Evolutionary conservation across 2,329 filamentous ascomycete species (phyloP).

Genomic region (Coleophoma eucalyptorum): DNA sequence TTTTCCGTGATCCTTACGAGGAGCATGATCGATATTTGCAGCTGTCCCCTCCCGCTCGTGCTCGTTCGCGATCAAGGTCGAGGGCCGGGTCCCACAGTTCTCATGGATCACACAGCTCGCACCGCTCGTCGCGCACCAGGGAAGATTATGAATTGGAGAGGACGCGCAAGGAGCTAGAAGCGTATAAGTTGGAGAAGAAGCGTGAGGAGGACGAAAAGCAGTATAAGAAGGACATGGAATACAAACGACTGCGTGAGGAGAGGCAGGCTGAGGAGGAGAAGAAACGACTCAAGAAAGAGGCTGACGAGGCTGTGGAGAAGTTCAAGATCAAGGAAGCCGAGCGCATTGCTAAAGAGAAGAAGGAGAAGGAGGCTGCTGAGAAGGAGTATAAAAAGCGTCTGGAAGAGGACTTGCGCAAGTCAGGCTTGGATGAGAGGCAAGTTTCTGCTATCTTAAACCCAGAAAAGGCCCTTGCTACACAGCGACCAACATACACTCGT

Average conservation of each 20-base stretch:
- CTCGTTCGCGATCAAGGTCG: conserved; percentile 27
- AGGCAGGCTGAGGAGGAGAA: conserved; percentile 34
- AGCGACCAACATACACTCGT: conserved; percentile 56
- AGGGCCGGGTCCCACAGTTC: neutral
- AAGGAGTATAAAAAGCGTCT: conserved; percentile 42
- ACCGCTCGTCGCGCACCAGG: conserved; percentile 6
- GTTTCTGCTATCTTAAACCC: conserved; percentile 57
- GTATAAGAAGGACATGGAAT: conserved; percentile 31
- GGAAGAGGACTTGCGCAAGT: conserved; percentile 53
- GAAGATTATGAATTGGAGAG: conserved; percentile 41
- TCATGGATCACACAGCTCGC: neutral
- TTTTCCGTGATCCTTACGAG: conserved; percentile 37
- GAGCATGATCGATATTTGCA: conserved; percentile 14
- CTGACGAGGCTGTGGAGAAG: conserved; percentile 47
- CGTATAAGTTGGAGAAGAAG: conserved; percentile 32
- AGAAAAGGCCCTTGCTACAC: conserved; percentile 37
- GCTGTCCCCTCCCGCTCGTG: conserved; percentile 23
- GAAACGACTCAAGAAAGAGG: conserved; percentile 44
- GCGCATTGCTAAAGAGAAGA: conserved; percentile 29
- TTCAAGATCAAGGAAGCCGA: conserved; percentile 35
- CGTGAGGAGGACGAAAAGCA: conserved; percentile 26
- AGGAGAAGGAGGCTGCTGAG: conserved; percentile 28
- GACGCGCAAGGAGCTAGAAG: conserved; percentile 36
- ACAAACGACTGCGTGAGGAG: conserved; percentile 42
- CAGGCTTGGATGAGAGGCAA: conserved; percentile 54